Evolutionary conservation across 1,284 basidiomycete species (phyloP).

Genomic region (Porodaedalea pini): DNA sequence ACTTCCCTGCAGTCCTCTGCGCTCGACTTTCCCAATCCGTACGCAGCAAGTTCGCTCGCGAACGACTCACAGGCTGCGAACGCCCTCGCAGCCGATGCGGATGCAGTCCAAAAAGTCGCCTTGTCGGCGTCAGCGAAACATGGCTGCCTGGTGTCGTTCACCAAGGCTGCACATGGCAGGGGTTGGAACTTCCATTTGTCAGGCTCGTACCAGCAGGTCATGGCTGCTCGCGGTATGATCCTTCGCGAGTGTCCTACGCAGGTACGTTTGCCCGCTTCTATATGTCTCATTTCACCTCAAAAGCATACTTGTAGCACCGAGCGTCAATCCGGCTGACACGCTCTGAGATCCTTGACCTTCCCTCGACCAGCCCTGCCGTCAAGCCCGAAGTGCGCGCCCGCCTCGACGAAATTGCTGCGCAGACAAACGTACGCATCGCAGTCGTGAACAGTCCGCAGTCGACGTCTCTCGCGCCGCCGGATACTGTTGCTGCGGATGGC

Average conservation of each 20-base stretch:
- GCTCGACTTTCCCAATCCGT: slow-evolving; percentile 55
- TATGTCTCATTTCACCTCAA: not conserved
- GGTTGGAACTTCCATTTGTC: slow-evolving; percentile 90
- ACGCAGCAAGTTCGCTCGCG: slow-evolving; percentile 31
- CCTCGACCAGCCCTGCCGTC: slow-evolving; percentile 76
- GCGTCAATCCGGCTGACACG: slow-evolving; percentile 86
- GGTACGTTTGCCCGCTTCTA: slow-evolving; percentile 38
- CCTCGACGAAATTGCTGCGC: slow-evolving; percentile 89
- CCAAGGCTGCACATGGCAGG: slow-evolving; percentile 65
- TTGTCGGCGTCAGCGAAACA: slow-evolving; percentile 78
- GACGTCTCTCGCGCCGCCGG: slow-evolving; percentile 68
- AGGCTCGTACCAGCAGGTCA: slow-evolving; percentile 89
- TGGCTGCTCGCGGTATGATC: slow-evolving; percentile 85
- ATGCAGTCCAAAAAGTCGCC: slow-evolving; percentile 78
- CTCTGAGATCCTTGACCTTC: slow-evolving; percentile 87
- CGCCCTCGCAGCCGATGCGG: slow-evolving; percentile 46
- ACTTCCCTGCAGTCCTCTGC: slow-evolving; percentile 52
- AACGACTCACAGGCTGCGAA: slow-evolving; percentile 31
- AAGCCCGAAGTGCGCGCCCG: slow-evolving; percentile 84
- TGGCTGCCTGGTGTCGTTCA: slow-evolving; percentile 78
- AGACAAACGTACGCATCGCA: slow-evolving; percentile 85
- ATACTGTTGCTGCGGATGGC: slow-evolving; percentile 68
- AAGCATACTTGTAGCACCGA: slow-evolving; percentile 55
- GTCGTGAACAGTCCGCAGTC: slow-evolving; percentile 79
- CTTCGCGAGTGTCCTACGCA: slow-evolving; percentile 87